Conservation (phyloP, 176 grass and related monocot genomes). For the Zizania latifolia region DNA sequence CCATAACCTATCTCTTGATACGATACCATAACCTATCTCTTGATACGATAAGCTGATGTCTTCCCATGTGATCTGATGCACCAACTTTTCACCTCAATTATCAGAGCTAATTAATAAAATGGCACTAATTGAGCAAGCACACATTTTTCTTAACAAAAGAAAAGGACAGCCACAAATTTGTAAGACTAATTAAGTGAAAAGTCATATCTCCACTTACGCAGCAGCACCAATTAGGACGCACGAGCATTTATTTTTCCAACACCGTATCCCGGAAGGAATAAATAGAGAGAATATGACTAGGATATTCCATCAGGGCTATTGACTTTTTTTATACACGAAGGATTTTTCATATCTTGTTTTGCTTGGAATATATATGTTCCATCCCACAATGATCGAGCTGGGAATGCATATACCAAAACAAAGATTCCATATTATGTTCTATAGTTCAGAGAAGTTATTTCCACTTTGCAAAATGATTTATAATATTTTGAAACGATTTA, state of each 20-base stretch:
- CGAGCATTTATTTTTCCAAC: not conserved
- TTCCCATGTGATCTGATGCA: not conserved
- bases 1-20: conserved; percentile 14
- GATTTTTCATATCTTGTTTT: not conserved
- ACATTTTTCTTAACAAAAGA: not conserved
- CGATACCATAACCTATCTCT: conserved; percentile 16
- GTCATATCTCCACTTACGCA: not conserved
- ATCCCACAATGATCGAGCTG: no score
- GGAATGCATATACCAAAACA: no score
- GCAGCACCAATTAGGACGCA: not conserved
- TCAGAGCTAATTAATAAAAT: not conserved
- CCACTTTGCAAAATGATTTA: no score
- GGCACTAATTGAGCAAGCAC: not conserved
- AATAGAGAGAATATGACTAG: conserved; percentile 3
- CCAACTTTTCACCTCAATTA: not conserved
- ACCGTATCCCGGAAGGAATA: not conserved
- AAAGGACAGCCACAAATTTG: not conserved
- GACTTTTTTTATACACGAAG: not conserved
- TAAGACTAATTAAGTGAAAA: not conserved
- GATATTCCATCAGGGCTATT: conserved; percentile 13
- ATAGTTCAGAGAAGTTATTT: no score
- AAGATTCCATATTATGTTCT: no score
- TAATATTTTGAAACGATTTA: no score
- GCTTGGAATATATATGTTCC: not conserved
- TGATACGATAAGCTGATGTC: conserved; percentile 22